These are phyloP conservation scores for Dillenia turbinata DNA, from an alignment of 164 flowering plant genomes.

Conservation along the genomic window DNA sequence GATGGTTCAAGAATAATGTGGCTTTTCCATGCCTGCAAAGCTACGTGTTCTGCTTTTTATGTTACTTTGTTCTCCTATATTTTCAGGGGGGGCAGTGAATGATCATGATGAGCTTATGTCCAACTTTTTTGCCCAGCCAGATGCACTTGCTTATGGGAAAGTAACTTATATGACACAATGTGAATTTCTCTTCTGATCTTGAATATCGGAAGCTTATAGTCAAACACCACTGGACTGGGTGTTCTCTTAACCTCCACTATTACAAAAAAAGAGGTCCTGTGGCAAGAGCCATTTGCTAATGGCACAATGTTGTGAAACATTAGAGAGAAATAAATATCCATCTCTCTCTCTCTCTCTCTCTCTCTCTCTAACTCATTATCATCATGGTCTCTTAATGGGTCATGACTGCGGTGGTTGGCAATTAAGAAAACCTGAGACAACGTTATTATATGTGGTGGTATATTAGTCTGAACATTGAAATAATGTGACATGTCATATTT, in stretches of 20 bases:
- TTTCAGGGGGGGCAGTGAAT: conserved; percentile 81
- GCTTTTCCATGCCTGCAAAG: background rate
- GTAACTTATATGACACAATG: conserved; percentile 23
- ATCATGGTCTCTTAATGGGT: background rate
- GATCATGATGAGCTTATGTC: conserved; percentile 99
- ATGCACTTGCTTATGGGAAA: conserved; percentile 99
- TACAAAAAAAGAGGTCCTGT: no score
- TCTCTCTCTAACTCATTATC: no score
- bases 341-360: no score
- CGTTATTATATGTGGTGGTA: no score
- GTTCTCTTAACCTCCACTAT: no score
- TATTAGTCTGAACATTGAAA: no score
- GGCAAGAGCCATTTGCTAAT: no score
- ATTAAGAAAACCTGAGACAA: no score
- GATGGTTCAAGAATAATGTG: background rate
- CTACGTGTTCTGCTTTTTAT: background rate
- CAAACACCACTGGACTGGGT: no score
- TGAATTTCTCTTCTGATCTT: background rate
- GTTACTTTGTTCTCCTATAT: conserved; percentile 6
- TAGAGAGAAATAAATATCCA: no score
- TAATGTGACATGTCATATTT: no score
- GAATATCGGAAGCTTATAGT: background rate
- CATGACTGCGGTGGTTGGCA: background rate
- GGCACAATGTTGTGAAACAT: no score
- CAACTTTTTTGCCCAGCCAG: conserved; percentile 98